These are phyloP conservation scores for Clonostachys sp. DNA, from an alignment of 2,329 filamentous ascomycete genomes.

Conservation along the genomic window DNA sequence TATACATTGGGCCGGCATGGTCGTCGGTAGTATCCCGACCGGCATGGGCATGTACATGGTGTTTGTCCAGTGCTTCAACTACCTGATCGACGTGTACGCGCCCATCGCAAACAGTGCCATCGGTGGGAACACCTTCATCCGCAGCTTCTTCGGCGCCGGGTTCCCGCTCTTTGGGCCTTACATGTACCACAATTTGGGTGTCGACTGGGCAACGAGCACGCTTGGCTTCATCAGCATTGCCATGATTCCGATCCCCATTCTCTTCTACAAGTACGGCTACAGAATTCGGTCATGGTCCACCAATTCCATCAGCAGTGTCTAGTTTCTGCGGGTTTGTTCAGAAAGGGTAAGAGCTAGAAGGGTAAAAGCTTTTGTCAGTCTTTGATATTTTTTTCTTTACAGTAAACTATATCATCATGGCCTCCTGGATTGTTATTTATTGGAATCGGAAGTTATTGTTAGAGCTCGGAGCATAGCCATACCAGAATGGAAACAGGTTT, in stretches of 20 bases:
- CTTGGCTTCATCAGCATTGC: constrained; percentile 64
- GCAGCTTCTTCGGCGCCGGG: constrained; percentile 61
- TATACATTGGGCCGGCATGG: constrained; percentile 47
- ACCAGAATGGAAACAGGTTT: too few relatives aligned
- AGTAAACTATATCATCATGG: too few relatives aligned
- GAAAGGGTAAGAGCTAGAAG: too few relatives aligned
- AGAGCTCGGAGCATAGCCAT: too few relatives aligned
- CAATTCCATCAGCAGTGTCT: too few relatives aligned
- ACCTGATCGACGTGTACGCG: constrained; percentile 61
- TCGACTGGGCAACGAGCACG: constrained; percentile 67
- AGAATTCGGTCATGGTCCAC: too few relatives aligned
- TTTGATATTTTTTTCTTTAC: too few relatives aligned
- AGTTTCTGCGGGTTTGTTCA: too few relatives aligned
- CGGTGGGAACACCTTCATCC: constrained; percentile 63
- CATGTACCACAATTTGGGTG: constrained; percentile 50
- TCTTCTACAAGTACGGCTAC: constrained; percentile 32
- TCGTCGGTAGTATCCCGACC: constrained; percentile 28
- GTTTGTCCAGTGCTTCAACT: constrained; percentile 55
- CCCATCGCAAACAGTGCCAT: constrained; percentile 69
- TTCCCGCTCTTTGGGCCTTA: constrained; percentile 63
- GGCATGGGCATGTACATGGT: constrained; percentile 52
- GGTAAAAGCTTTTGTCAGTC: too few relatives aligned
- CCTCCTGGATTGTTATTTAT: too few relatives aligned
- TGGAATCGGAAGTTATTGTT: too few relatives aligned
- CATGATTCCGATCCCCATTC: constrained; percentile 58